phyloP scores from a whole-genome alignment of 371 early-diverging fungal species.

The Mucor velutinosus region DNA sequence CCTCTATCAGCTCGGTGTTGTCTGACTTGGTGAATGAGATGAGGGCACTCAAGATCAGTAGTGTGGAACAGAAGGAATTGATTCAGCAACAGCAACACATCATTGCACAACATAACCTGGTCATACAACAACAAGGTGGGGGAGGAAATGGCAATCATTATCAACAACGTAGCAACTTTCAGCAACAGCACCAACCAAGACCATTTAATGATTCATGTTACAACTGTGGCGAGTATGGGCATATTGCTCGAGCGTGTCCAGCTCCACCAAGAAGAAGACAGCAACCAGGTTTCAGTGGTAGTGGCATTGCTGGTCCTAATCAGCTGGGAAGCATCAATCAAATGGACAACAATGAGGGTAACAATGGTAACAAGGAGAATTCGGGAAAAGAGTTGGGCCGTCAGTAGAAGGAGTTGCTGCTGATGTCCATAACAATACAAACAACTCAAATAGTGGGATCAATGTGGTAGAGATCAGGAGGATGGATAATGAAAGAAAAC shows the following conservation, averaged over 20 bases:
- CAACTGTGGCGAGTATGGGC: neutral
- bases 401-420: slow-evolving; percentile 9
- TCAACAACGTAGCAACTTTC: neutral
- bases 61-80: neutral
- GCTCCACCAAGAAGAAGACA: neutral
- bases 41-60: neutral
- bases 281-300: too few relatives aligned
- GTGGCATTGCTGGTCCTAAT: neutral
- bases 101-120: neutral
- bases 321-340: neutral
- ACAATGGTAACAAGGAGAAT: neutral
- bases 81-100: neutral
- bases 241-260: neutral
- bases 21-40: neutral
- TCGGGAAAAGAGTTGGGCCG: slow-evolving; percentile 7
- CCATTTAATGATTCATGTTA: neutral
- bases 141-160: neutral
- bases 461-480: neutral
- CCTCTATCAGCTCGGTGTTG: neutral
- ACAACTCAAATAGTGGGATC: neutral
- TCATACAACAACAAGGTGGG: neutral
- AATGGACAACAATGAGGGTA: neutral
- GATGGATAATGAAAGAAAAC: neutral
- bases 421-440: neutral
- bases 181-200: neutral